Conservation (phyloP, 2,329 filamentous ascomycete genomes). For the Sarocladium oryzae region DNA sequence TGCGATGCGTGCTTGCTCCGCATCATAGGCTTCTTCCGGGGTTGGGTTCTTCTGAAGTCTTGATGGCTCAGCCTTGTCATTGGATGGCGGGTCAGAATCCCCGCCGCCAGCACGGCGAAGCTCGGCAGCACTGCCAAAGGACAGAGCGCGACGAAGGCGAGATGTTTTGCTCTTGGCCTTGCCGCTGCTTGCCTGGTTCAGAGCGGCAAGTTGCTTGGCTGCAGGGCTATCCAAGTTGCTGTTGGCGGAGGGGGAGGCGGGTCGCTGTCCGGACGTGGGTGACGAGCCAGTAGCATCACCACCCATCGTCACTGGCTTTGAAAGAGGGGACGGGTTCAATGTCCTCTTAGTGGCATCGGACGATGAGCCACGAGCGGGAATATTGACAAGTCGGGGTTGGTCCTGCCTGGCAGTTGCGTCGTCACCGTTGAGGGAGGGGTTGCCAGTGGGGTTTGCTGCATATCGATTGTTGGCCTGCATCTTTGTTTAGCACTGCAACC, state of each 20-base stretch:
- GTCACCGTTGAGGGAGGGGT: conserved; percentile 42
- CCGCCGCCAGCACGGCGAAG: conserved; percentile 68
- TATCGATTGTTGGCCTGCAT: conserved; percentile 55
- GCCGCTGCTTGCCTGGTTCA: conserved; percentile 68
- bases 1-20: conserved; percentile 86
- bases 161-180: conserved; percentile 80
- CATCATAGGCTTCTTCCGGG: conserved; percentile 63
- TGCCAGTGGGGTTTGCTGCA: conserved; percentile 44
- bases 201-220: conserved; percentile 76
- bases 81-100: conserved; percentile 34
- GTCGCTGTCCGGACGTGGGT: background rate
- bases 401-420: conserved; percentile 41
- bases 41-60: conserved; percentile 62
- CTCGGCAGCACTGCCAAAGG: conserved; percentile 92
- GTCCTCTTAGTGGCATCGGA: conserved; percentile 61
- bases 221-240: conserved; percentile 57
- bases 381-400: conserved; percentile 47
- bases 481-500: conserved; percentile 40
- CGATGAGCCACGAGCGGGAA: conserved; percentile 57
- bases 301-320: conserved; percentile 61
- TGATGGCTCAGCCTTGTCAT: conserved; percentile 30
- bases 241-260: conserved; percentile 25
- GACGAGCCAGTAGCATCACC: conserved; percentile 41
- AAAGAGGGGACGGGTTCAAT: conserved; percentile 65
- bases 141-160: conserved; percentile 83